A percentile compares a stretch with the other conserved stretches of the same genome.
phyloP scores from a whole-genome alignment of 1,139 yeast genomes.

The Protomyces lactucae-debilis region DNA sequence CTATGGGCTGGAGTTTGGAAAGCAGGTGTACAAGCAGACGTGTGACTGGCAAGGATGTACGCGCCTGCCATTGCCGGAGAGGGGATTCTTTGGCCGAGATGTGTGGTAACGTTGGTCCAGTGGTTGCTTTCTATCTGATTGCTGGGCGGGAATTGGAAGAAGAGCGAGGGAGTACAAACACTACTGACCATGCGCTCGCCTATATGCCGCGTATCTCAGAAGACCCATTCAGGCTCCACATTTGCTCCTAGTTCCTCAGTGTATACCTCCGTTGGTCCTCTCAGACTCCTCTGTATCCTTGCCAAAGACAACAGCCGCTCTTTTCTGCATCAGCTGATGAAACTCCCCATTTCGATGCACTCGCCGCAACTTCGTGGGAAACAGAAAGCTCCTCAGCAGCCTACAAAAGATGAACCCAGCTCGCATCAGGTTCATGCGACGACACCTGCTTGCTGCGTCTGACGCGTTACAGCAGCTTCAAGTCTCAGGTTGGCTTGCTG shows the following conservation, averaged over 20 bases:
- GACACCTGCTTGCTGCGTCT: conserved; percentile 1
- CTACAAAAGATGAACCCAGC: conserved; percentile 89
- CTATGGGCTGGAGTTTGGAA: conserved; percentile 12
- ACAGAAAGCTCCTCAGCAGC: conserved; percentile 83
- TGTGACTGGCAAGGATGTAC: conserved; percentile 25
- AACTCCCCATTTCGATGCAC: conserved; percentile 69
- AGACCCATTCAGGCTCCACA: not conserved
- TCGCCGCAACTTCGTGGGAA: conserved; percentile 97
- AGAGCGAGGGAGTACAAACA: not conserved
- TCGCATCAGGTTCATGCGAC: conserved; percentile 71
- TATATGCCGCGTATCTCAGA: not conserved
- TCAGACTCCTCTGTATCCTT: no score
- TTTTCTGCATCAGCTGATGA: conserved; percentile 44
- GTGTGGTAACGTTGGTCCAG: not conserved
- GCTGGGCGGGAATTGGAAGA: no score
- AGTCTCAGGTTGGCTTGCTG: conserved; percentile 33
- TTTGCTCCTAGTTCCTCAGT: not conserved
- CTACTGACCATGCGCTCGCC: not conserved
- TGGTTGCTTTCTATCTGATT: not conserved
- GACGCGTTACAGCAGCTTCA: conserved; percentile 36
- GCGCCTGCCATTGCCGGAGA: not conserved
- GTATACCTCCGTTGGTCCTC: not conserved
- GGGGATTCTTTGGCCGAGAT: not conserved
- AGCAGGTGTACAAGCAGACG: conserved; percentile 12
- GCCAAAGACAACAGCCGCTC: not conserved